Percentiles rank a stretch among this genome's conserved stretches.
phyloP scores from a whole-genome alignment of 306 rosid species.

The Cyamopsis tetragonoloba region DNA sequence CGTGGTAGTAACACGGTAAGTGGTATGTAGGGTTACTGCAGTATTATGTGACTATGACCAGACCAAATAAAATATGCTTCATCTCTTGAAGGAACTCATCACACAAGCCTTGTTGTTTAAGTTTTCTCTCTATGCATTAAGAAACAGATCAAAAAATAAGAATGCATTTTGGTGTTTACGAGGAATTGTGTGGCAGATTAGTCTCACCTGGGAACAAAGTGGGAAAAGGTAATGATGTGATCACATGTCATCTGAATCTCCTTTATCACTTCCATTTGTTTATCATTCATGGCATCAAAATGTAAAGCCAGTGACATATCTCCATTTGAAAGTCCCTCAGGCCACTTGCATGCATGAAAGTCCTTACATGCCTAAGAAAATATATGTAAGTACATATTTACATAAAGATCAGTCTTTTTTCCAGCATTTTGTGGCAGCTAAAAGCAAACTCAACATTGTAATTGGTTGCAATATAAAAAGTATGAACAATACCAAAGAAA shows the following conservation, averaged over 20 bases:
- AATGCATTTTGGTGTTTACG: neutral
- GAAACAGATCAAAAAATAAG: neutral
- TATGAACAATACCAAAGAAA: neutral
- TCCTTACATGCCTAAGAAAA: slow-evolving; percentile 72
- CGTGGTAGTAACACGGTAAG: no score
- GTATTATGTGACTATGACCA: no score
- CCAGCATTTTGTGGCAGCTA: slow-evolving; percentile 5
- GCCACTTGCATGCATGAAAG: slow-evolving; percentile 86
- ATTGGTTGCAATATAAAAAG: neutral
- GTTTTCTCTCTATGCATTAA: neutral
- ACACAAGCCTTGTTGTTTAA: neutral
- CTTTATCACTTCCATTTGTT: slow-evolving; percentile 37
- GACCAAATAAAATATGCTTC: neutral
- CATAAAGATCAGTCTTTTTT: neutral
- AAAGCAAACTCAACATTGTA: neutral
- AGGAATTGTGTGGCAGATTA: neutral
- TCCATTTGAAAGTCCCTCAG: slow-evolving; percentile 57
- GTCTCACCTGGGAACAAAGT: slow-evolving; percentile 90
- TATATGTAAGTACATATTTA: neutral
- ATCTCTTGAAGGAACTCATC: neutral
- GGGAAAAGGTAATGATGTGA: slow-evolving; percentile 74
- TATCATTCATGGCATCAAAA: slow-evolving; percentile 79
- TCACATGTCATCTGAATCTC: slow-evolving; percentile 59
- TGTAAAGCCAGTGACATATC: slow-evolving; percentile 59
- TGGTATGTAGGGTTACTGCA: no score